A percentile compares a stretch with the other conserved stretches of the same genome.
These are phyloP conservation scores for Phytophthora crassamura DNA, from an alignment of 352 stramenopile genomes.

Conservation along the genomic window DNA sequence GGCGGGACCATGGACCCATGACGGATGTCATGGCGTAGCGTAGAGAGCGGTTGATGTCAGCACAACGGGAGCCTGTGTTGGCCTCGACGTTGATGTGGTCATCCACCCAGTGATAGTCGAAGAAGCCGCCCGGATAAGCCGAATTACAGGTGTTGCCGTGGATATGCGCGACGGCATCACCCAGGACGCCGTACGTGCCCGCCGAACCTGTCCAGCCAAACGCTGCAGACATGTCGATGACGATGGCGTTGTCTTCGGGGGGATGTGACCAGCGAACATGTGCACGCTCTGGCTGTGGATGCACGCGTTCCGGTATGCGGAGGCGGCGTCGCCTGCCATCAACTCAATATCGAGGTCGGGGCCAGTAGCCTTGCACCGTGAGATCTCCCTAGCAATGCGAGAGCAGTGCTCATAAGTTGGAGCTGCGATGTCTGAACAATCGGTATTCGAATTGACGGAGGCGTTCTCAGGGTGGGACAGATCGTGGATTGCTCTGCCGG, in stretches of 20 bases:
- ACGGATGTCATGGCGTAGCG: no score
- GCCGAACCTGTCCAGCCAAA: no score
- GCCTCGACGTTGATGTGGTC: conserved; percentile 25
- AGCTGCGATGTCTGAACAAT: neutral
- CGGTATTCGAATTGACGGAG: conserved; percentile 18
- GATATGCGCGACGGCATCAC: conserved; percentile 10
- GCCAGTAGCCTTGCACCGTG: neutral
- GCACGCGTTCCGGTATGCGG: no score
- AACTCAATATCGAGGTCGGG: neutral
- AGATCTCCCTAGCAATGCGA: no score
- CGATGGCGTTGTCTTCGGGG: neutral
- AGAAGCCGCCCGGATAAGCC: conserved; percentile 15
- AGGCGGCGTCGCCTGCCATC: neutral
- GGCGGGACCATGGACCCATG: no score
- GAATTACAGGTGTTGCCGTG: no score
- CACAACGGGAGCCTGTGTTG: no score
- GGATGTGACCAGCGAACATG: no score
- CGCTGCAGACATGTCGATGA: no score
- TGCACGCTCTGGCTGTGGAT: no score
- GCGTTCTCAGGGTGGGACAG: conserved; percentile 15
- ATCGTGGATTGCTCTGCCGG: conserved; percentile 22
- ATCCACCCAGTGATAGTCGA: neutral
- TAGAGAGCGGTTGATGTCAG: no score
- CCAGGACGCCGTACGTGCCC: conserved; percentile 18
- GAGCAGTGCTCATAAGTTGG: no score